Evolutionary conservation across 352 stramenopile species (phyloP).

Genomic region (Globisporangium yorkense): DNA sequence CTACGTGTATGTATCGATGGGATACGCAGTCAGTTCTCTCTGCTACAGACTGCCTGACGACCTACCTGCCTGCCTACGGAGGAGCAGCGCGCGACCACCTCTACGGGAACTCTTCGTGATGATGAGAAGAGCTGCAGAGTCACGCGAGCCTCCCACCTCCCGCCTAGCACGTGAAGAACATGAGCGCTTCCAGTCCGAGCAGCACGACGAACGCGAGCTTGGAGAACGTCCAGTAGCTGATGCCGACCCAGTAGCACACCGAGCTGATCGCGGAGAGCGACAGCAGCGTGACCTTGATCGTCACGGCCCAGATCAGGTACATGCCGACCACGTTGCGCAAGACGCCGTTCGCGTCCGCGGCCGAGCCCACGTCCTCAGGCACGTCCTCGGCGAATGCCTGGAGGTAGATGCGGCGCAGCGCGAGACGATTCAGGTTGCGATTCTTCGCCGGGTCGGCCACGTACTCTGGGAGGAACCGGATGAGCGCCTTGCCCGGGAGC

Average conservation of each 20-base stretch:
- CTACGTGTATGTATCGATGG: not conserved
- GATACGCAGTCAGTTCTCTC: not conserved
- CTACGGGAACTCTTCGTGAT: not conserved
- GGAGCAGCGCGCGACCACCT: not conserved
- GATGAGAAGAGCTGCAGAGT: conserved; percentile 1
- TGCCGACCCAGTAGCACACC: conserved; percentile 40
- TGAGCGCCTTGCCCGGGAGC: conserved; percentile 63
- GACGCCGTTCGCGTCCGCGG: conserved; percentile 43
- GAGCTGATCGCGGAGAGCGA: conserved; percentile 29
- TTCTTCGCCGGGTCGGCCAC: conserved; percentile 58
- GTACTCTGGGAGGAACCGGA: conserved; percentile 74
- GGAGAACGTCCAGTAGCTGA: conserved; percentile 60
- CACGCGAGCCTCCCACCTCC: not conserved
- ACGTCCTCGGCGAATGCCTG: conserved; percentile 69
- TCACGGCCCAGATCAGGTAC: conserved; percentile 66
- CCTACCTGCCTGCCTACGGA: not conserved
- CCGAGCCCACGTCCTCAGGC: conserved; percentile 52
- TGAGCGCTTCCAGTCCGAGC: conserved; percentile 52
- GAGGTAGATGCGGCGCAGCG: conserved; percentile 73
- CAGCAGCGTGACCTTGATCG: conserved; percentile 54
- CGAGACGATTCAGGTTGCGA: conserved; percentile 77
- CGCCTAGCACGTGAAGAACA: conserved; percentile 76
- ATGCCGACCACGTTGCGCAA: conserved; percentile 58
- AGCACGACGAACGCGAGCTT: conserved; percentile 44
- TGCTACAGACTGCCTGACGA: not conserved